Conservation (phyloP, 129 eudicot species). For the Oenanthe sinensis region DNA sequence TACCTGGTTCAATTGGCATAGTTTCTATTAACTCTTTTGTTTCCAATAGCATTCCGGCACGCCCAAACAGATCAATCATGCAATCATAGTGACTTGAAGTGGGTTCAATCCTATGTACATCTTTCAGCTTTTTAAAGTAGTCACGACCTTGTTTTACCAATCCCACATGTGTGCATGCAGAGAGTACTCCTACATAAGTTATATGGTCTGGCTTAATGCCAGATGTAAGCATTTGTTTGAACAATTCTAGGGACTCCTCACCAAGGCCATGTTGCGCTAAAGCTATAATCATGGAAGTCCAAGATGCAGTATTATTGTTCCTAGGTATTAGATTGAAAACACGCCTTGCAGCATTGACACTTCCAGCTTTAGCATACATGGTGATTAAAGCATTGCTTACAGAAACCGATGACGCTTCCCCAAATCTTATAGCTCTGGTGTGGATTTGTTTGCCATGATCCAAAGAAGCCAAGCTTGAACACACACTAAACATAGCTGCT, state of each 20-base stretch:
- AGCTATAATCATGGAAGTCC: conserved; percentile 78
- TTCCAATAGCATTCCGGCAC: conserved; percentile 67
- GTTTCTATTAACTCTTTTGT: conserved; percentile 47
- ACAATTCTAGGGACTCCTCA: conserved; percentile 51
- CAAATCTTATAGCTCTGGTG: conserved; percentile 41
- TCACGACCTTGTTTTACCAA: conserved; percentile 51
- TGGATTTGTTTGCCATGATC: conserved; percentile 73
- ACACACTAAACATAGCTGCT: conserved; percentile 62
- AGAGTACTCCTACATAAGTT: conserved; percentile 76
- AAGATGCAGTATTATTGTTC: conserved; percentile 48
- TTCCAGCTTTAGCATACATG: conserved; percentile 84
- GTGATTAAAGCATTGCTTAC: conserved; percentile 64
- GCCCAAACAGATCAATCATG: conserved; percentile 72
- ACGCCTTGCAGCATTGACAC: conserved; percentile 33
- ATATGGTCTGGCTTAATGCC: conserved; percentile 67
- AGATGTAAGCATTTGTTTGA: conserved; percentile 51
- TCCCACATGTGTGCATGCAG: conserved; percentile 89
- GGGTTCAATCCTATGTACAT: conserved; percentile 58
- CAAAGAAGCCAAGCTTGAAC: conserved; percentile 68
- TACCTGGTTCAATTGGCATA: conserved; percentile 80
- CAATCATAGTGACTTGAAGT: conserved; percentile 69
- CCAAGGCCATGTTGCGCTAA: conserved; percentile 83
- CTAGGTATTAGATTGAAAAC: conserved; percentile 38
- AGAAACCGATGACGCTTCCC: conserved; percentile 36
- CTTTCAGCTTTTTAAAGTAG: conserved; percentile 56